Conservation (phyloP, 345 rosid genomes). For the Eucalyptus shirleyi region DNA sequence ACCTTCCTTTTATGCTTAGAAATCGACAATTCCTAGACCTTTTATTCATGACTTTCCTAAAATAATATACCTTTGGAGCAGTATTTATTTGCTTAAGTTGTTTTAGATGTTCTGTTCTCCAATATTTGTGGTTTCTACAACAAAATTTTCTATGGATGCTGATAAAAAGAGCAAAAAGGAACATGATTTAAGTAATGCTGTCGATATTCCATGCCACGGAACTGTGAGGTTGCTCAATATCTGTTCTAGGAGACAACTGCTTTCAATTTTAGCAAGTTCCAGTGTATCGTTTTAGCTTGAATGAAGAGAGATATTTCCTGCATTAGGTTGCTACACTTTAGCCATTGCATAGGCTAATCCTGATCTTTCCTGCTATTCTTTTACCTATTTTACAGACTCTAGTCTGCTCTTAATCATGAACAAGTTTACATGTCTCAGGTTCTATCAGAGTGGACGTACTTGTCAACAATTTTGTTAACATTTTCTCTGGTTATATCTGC, state of each 20-base stretch:
- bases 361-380: background rate
- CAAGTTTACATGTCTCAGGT: slow-evolving; percentile 22
- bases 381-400: background rate
- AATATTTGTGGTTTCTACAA: background rate
- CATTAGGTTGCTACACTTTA: background rate
- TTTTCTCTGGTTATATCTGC: slow-evolving; percentile 13
- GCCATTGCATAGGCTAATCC: background rate
- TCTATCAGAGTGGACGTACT: slow-evolving; percentile 58
- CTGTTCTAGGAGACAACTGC: background rate
- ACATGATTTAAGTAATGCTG: background rate
- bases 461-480: slow-evolving; percentile 16
- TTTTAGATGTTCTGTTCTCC: background rate
- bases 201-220: background rate
- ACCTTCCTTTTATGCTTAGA: background rate
- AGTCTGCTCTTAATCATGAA: background rate
- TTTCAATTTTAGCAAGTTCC: background rate
- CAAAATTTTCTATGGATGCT: background rate
- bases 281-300: background rate
- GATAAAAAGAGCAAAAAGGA: background rate
- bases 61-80: background rate
- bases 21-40: background rate
- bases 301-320: background rate
- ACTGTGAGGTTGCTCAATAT: background rate
- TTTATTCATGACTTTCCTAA: background rate
- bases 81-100: background rate